Percentiles rank a stretch among this genome's conserved stretches.
Evolutionary conservation across 192 early-diverging fungal species (phyloP).

Genomic region (Geranomyces variabilis): DNA sequence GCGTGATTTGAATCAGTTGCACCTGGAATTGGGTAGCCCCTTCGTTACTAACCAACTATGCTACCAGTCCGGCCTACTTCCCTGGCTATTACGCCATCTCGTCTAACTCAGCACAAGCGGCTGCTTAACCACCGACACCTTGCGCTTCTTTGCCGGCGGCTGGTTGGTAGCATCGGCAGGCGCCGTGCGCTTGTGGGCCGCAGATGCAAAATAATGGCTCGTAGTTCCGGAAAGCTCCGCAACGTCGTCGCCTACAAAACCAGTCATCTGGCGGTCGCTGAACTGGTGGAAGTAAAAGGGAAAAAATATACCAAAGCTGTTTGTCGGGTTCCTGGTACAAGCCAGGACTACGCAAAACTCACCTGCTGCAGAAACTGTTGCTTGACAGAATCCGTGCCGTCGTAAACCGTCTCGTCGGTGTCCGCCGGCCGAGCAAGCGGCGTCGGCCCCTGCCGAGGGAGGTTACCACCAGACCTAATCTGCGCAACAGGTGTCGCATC

Average conservation of each 20-base stretch:
- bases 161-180: background rate
- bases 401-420: background rate
- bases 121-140: constrained; percentile 7
- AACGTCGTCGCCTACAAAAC: background rate
- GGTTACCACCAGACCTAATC: background rate
- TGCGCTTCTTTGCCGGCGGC: constrained; percentile 4
- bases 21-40: too few species aligned
- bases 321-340: too few species aligned
- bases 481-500: background rate
- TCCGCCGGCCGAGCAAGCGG: background rate
- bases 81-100: too few species aligned
- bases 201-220: background rate
- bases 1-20: too few species aligned
- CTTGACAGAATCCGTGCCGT: background rate
- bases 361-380: constrained; percentile 7
- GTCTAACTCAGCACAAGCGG: background rate
- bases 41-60: too few species aligned
- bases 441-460: background rate
- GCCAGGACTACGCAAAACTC: too few species aligned
- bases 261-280: constrained; percentile 8
- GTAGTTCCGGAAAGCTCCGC: background rate
- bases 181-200: background rate
- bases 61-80: too few species aligned
- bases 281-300: background rate
- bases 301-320: too few species aligned